Base-by-base conservation (phyloP, 352 stramenopile genomes). In the Pythium aquatile region DNA sequence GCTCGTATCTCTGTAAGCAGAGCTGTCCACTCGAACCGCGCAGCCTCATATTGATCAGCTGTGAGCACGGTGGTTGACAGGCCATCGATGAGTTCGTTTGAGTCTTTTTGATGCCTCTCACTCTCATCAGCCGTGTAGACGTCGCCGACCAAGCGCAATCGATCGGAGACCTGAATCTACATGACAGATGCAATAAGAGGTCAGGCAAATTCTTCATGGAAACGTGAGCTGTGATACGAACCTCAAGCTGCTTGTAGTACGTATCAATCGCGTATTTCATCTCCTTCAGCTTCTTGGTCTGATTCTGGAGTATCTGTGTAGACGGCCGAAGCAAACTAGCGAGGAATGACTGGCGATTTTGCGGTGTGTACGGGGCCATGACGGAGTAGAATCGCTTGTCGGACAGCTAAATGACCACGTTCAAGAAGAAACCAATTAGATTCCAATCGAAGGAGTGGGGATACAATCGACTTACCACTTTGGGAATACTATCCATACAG, bases 21-120 rank as follows among this genome's bases (percentile, higher is more conserved):
- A 8, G 56, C 37, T 26, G 40, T 44, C 82, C 82, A 91, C 0
- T 66, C 74, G 16, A 55, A 62, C 37, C 78, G 74, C 0, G 69
- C 66, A 14, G 77, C 49, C 58, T 88, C 76, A 39, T 88, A 85
- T 5, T 75, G 65, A 2, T 56, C 52, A 1, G 71, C 74, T 44
- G 28, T 73, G 1, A 75, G 65, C 24, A 69, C 9, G 2, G n/a
- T 39, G n/a, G 29, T 44, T 35, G 28, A 13, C 20, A 3, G 9
- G 2, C 30, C 37, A 6, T 58, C 37, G 20, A 24, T 66, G 2
- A 46, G 46, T 35, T 67, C 44, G 35, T 74, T 73, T 2, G 61
- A 49, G 5, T 60, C 24, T 24, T 79, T 66, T 28, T 66, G 49
- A 8, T 69, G 47, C 44, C 11, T 46, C 33, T 55, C 20, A 11